phyloP scores from a whole-genome alignment of 768 basidiomycete genomes.

The Panus rudis region DNA sequence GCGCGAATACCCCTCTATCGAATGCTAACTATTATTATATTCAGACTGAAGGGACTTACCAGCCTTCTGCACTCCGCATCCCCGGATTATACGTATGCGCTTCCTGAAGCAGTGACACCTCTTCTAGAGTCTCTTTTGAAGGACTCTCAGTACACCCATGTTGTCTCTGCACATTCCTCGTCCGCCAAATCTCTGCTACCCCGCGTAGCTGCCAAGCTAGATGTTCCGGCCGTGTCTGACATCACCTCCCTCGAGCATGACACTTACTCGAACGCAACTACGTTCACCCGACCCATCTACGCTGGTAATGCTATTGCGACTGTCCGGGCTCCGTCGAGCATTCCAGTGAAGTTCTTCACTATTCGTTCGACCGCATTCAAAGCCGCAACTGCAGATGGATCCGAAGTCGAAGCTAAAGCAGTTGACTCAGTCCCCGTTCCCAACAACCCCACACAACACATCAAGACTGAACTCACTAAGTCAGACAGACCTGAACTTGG shows the following conservation, averaged over 20 bases:
- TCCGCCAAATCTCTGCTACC: slow-evolving; percentile 90
- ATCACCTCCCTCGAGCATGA: slow-evolving; percentile 79
- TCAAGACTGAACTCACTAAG: slow-evolving; percentile 73
- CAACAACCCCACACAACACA: slow-evolving; percentile 51
- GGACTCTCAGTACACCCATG: slow-evolving; percentile 70
- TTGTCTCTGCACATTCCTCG: slow-evolving; percentile 89
- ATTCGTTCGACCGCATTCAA: slow-evolving; percentile 89
- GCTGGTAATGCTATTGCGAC: slow-evolving; percentile 97
- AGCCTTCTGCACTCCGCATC: slow-evolving; percentile 66
- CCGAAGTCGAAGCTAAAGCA: slow-evolving; percentile 51
- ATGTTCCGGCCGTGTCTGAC: slow-evolving; percentile 88
- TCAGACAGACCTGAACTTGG: slow-evolving; percentile 92
- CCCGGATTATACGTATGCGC: slow-evolving; percentile 54
- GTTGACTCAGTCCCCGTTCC: slow-evolving; percentile 58
- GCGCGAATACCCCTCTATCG: not conserved
- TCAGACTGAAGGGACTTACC: slow-evolving; percentile 62
- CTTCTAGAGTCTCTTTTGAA: slow-evolving; percentile 72
- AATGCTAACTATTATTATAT: not conserved
- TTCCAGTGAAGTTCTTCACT: slow-evolving; percentile 90
- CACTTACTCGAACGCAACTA: slow-evolving; percentile 60
- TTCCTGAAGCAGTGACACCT: slow-evolving; percentile 79
- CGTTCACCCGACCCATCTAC: slow-evolving; percentile 91
- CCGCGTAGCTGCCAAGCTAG: slow-evolving; percentile 83
- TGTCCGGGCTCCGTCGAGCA: slow-evolving; percentile 68
- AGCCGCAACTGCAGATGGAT: slow-evolving; percentile 45